Conservation (phyloP, 2,329 filamentous ascomycete genomes). For the Neofusicoccum ribis region DNA sequence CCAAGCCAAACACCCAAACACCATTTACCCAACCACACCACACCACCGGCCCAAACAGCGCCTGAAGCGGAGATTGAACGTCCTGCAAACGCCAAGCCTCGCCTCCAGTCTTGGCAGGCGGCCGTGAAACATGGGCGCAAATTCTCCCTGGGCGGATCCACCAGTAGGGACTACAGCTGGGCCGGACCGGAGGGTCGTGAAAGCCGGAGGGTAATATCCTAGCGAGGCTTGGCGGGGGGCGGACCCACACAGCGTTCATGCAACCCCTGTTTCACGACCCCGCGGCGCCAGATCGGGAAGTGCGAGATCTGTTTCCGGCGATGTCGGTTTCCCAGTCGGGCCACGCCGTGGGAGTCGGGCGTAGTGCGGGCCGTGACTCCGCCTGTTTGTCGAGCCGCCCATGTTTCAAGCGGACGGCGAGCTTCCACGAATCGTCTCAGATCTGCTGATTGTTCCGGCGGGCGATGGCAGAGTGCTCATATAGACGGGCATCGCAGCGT, state of each 20-base stretch:
- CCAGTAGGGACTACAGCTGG: background rate
- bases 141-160: background rate
- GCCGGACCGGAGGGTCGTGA: background rate
- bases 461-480: background rate
- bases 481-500: conserved; percentile 1
- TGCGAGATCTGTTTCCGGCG: background rate
- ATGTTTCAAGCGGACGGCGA: conserved; percentile 4
- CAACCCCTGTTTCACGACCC: background rate
- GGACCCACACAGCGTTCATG: conserved; percentile 6
- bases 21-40: no score
- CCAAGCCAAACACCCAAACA: no score
- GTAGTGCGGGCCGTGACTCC: conserved; percentile 10
- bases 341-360: background rate
- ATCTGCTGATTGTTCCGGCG: background rate
- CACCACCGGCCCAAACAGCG: no score
- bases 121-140: background rate
- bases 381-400: background rate
- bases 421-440: conserved; percentile 14
- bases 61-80: background rate
- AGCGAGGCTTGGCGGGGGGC: conserved; percentile 1
- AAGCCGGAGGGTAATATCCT: background rate
- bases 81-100: conserved; percentile 1
- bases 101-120: background rate
- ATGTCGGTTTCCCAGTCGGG: background rate
- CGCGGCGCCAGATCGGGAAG: background rate